Percentiles rank a stretch among this genome's conserved stretches.
Evolutionary conservation across 768 basidiomycete species (phyloP).

Genomic region (Hirschioporus abietinus): DNA sequence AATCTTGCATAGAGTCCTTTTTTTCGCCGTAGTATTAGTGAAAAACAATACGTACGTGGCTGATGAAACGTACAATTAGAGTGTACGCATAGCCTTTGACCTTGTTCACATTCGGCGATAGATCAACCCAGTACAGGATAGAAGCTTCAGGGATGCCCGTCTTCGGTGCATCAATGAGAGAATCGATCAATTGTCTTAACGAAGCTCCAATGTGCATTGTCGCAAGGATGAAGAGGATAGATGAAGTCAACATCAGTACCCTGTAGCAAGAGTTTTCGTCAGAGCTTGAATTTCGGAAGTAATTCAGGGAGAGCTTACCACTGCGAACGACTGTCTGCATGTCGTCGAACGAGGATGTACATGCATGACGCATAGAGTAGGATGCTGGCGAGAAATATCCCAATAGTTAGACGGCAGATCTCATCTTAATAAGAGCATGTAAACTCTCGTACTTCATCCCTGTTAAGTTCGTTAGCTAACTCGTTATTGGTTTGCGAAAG

Average conservation of each 20-base stretch:
- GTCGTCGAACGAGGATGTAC: background rate
- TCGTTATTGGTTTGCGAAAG: background rate
- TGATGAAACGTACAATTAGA: background rate
- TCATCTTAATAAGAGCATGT: background rate
- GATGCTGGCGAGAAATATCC: background rate
- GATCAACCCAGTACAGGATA: background rate
- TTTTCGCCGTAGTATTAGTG: background rate
- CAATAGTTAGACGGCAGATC: background rate
- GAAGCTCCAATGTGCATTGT: background rate
- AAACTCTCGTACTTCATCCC: background rate
- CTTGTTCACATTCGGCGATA: background rate
- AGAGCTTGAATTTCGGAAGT: background rate
- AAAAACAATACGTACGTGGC: too few species aligned
- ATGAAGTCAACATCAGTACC: background rate
- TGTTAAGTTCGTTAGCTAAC: background rate
- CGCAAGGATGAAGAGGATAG: background rate
- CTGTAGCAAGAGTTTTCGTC: background rate
- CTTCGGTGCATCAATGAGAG: background rate
- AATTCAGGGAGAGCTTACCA: background rate
- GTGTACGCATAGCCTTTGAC: background rate
- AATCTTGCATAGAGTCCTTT: background rate
- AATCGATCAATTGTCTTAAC: background rate
- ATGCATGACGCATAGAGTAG: background rate
- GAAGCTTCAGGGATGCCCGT: background rate
- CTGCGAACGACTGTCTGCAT: background rate